These are phyloP conservation scores for Aspergillus neoniger DNA, from an alignment of 2,329 filamentous ascomycete species.

Conservation along the genomic window DNA sequence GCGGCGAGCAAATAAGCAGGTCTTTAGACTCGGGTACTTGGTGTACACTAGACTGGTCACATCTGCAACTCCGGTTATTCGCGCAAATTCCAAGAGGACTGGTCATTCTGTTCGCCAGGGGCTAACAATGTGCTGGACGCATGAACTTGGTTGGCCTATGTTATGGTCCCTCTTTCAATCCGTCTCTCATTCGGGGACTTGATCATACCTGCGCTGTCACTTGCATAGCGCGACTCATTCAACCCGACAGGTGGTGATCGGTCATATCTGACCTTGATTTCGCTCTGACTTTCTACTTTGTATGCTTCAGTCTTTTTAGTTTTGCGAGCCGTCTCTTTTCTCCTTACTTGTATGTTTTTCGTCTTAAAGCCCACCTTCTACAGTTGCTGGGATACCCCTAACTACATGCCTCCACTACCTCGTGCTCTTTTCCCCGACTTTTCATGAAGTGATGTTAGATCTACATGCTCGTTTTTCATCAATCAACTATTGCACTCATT, in stretches of 20 bases:
- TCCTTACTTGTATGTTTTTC: slow-evolving; percentile 20
- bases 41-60: slow-evolving; percentile 1
- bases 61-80: not conserved
- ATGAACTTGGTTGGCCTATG: slow-evolving; percentile 14
- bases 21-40: not conserved
- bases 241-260: not conserved
- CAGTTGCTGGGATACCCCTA: slow-evolving; percentile 33
- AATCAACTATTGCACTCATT: not conserved
- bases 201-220: not conserved
- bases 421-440: slow-evolving; percentile 5
- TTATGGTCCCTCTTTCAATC: slow-evolving; percentile 13
- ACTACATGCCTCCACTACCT: slow-evolving; percentile 20
- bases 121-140: slow-evolving; percentile 27
- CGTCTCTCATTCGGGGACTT: slow-evolving; percentile 13
- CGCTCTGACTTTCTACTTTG: slow-evolving; percentile 16
- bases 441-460: slow-evolving; percentile 15
- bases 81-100: not conserved
- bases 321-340: slow-evolving; percentile 11
- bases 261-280: not conserved
- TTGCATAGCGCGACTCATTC: not conserved
- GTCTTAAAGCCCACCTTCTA: slow-evolving; percentile 14
- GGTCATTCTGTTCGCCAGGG: slow-evolving; percentile 10
- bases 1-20: slow-evolving; percentile 22
- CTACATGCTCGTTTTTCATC: not conserved
- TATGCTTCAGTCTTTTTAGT: slow-evolving; percentile 12